Base-by-base conservation (phyloP, 169 alveolate genomes). In the Hepatocystis sp. region DNA sequence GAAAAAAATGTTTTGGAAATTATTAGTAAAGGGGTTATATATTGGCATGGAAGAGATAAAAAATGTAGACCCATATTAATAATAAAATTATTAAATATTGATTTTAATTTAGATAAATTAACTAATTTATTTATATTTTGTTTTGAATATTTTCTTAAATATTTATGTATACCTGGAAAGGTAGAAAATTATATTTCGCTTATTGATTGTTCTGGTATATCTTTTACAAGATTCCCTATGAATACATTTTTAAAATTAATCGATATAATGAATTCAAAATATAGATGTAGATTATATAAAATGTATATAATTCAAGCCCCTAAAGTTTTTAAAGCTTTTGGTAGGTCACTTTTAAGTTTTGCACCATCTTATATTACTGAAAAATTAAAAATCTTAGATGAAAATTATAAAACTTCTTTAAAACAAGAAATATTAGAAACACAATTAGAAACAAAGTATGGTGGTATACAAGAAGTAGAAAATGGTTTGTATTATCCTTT, bases 31-130 rank as follows among this genome's bases (percentile, higher is more conserved):
- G 93, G 93, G 15, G 85, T 65, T 19, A 58, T 90, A 84, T 90
- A 90, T 66, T 90, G 93, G 93, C 88, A 76, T 65, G 93, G 93
- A 5, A 55, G 93, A 67, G 93, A 90, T 85, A 84, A 85, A 60
- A 90, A 65, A 47, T 84, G 89, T 32, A 67, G 93, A 30, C 93
- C 93, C 27, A 90, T 85, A 40, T 15, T 90, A 66, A 71, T 85
- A 46, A 85, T 84, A 28, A 85, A 90, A 51, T 90, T 76, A 65
- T 52, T 63, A 85, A 85, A 85, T 49, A 51, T 76, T 2, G 81
- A 71, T 44, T 34, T 85, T 39, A 53, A 56, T 63, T 17, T 84
- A 10, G 68, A 84, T 40, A 28, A 65, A 32, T 84, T 84, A 55
- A 61, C 84, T 3, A 84, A 84, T 53, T 63, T 66, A 28, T 84